Percentiles rank a stretch among this genome's conserved stretches.
phyloP scores from a whole-genome alignment of 108 stramenopile species.

The Chaetoceros tenuissimus region DNA sequence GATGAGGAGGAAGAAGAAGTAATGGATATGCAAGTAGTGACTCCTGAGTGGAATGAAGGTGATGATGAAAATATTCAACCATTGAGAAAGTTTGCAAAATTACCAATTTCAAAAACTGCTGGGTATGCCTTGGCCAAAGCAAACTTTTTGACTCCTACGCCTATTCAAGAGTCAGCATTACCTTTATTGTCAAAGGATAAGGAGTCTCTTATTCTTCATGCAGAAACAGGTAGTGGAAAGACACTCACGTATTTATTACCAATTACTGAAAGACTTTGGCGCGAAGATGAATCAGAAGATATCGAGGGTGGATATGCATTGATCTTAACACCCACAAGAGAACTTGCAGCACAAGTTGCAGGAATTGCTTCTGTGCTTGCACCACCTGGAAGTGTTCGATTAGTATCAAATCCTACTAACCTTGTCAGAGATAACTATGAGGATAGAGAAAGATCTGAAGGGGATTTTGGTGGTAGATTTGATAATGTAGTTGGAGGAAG shows the following conservation, averaged over 20 bases:
- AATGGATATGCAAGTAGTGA: background rate
- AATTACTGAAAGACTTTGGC: constrained; percentile 77
- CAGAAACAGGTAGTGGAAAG: constrained; percentile 79
- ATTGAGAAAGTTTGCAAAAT: constrained; percentile 46
- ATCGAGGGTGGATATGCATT: constrained; percentile 35
- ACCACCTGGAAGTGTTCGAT: constrained; percentile 77
- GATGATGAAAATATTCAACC: constrained; percentile 7
- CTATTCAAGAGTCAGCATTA: constrained; percentile 65
- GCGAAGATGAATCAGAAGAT: constrained; percentile 14
- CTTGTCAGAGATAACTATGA: constrained; percentile 28
- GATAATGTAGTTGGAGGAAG: constrained; percentile 14
- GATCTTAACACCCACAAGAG: constrained; percentile 87
- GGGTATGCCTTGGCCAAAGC: constrained; percentile 48
- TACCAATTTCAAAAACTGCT: constrained; percentile 50
- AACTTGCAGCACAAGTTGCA: constrained; percentile 90
- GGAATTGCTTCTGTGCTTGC: constrained; percentile 71
- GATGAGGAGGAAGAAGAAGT: background rate
- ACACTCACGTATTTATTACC: constrained; percentile 78
- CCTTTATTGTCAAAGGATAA: constrained; percentile 34
- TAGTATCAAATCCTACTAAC: constrained; percentile 67
- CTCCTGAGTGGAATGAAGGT: constrained; percentile 1
- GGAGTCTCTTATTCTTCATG: constrained; percentile 63
- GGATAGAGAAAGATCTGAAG: constrained; percentile 29
- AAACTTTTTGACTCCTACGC: constrained; percentile 47
- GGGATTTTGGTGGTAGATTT: constrained; percentile 18